phyloP scores from a whole-genome alignment of 495 filamentous ascomycete genomes.

The Podospora sp. region DNA sequence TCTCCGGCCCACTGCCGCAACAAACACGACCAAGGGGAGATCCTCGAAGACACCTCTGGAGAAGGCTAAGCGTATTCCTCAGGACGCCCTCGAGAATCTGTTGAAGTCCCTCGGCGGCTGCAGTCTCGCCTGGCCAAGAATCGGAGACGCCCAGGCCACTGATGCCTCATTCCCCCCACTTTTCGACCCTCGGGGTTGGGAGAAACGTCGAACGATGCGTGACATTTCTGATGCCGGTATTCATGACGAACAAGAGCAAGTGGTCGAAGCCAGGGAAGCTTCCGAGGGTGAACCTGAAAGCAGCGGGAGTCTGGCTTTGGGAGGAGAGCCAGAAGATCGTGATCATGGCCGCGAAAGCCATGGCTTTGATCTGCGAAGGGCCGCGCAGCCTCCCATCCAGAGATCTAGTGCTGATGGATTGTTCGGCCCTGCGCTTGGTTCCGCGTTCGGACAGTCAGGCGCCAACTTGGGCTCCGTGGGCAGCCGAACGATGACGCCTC shows the following conservation, averaged over 20 bases:
- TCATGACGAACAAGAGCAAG: slow-evolving; percentile 60
- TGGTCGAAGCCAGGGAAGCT: slow-evolving; percentile 38
- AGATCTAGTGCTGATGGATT: slow-evolving; percentile 56
- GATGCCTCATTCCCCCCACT: slow-evolving; percentile 65
- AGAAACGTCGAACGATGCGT: slow-evolving; percentile 71
- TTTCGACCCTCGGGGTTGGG: slow-evolving; percentile 77
- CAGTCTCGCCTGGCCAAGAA: slow-evolving; percentile 32
- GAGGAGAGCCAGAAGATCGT: slow-evolving; percentile 85
- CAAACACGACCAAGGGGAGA: slow-evolving; percentile 8
- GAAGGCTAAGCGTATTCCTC: slow-evolving; percentile 24
- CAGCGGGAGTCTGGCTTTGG: slow-evolving; percentile 80
- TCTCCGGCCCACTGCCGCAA: slow-evolving; percentile 10
- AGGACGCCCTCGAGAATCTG: slow-evolving; percentile 31
- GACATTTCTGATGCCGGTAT: slow-evolving; percentile 66
- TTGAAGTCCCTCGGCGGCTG: slow-evolving; percentile 40
- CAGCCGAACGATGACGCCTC: slow-evolving; percentile 76
- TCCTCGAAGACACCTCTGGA: slow-evolving; percentile 9
- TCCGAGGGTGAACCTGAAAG: slow-evolving; percentile 65
- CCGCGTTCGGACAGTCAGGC: slow-evolving; percentile 53
- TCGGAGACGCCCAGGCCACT: slow-evolving; percentile 27
- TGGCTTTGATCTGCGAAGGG: slow-evolving; percentile 52
- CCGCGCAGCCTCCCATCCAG: slow-evolving; percentile 75
- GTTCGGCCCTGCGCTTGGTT: slow-evolving; percentile 56
- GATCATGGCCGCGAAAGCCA: slow-evolving; percentile 56
- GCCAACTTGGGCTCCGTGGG: slow-evolving; percentile 55